These are phyloP conservation scores for Clarireedia monteithiana DNA, from an alignment of 2,329 filamentous ascomycete species.

Conservation along the genomic window DNA sequence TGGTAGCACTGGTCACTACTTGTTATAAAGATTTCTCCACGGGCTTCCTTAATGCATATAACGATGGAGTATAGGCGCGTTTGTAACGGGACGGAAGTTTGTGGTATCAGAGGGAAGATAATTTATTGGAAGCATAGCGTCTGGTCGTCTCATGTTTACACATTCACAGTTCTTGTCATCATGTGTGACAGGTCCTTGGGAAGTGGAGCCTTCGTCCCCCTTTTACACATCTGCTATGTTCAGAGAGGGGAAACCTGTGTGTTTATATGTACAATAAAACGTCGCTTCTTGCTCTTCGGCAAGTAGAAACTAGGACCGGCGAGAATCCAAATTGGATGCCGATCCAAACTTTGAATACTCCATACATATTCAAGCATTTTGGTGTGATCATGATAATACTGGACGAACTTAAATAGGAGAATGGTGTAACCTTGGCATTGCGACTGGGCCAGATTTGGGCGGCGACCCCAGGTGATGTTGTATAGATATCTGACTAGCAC, in stretches of 20 bases:
- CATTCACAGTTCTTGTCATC: not conserved
- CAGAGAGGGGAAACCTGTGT: slow-evolving; percentile 1
- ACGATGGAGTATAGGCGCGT: slow-evolving; percentile 28
- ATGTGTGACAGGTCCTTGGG: too few relatives aligned
- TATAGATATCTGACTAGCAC: too few relatives aligned
- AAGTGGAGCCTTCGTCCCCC: too few relatives aligned
- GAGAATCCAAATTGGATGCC: slow-evolving; percentile 6
- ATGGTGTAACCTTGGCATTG: too few relatives aligned
- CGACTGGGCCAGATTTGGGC: too few relatives aligned
- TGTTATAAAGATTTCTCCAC: not conserved
- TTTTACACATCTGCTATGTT: too few relatives aligned
- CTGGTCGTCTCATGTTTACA: slow-evolving; percentile 15
- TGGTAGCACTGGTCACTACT: slow-evolving; percentile 20
- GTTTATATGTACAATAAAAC: slow-evolving; percentile 24
- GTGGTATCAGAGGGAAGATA: slow-evolving; percentile 14
- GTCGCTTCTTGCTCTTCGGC: slow-evolving; percentile 18
- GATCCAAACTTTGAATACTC: slow-evolving; percentile 6
- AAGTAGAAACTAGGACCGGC: slow-evolving; percentile 18
- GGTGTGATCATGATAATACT: too few relatives aligned
- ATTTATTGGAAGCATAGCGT: slow-evolving; percentile 29
- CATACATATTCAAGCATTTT: not conserved
- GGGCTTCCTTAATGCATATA: slow-evolving; percentile 24
- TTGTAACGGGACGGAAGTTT: slow-evolving; percentile 14
- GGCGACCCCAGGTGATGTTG: too few relatives aligned
- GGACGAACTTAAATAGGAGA: too few relatives aligned